Conservation (phyloP, 2,329 filamentous ascomycete genomes). For the Helotiales sp. region DNA sequence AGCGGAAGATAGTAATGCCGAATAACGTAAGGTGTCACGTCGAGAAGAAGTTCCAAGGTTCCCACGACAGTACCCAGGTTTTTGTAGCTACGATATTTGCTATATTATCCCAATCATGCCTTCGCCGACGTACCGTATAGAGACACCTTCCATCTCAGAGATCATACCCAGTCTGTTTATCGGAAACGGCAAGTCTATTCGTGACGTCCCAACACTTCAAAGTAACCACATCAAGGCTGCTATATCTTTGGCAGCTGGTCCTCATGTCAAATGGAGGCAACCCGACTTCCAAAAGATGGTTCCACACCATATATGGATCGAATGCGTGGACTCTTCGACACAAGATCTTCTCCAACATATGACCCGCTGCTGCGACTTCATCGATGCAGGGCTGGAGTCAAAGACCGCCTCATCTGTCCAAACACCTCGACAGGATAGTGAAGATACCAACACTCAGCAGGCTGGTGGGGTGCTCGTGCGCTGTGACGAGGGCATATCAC, state of each 20-base stretch:
- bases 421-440: neutral
- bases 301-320: neutral
- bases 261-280: neutral
- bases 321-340: neutral
- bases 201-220: neutral
- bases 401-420: neutral
- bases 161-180: neutral
- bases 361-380: neutral
- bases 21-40: too few relatives aligned
- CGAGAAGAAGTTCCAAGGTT: too few relatives aligned
- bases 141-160: neutral
- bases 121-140: too few relatives aligned
- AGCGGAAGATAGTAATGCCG: too few relatives aligned
- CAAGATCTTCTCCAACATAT: neutral
- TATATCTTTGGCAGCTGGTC: neutral
- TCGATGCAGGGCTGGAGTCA: neutral
- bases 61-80: too few relatives aligned
- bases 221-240: neutral
- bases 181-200: neutral
- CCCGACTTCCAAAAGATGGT: neutral
- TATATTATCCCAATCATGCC: too few relatives aligned
- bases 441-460: neutral
- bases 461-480: conserved; percentile 30
- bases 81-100: too few relatives aligned
- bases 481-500: conserved; percentile 38